Base-by-base conservation (phyloP, 345 rosid species). In the Nephelium lappaceum region DNA sequence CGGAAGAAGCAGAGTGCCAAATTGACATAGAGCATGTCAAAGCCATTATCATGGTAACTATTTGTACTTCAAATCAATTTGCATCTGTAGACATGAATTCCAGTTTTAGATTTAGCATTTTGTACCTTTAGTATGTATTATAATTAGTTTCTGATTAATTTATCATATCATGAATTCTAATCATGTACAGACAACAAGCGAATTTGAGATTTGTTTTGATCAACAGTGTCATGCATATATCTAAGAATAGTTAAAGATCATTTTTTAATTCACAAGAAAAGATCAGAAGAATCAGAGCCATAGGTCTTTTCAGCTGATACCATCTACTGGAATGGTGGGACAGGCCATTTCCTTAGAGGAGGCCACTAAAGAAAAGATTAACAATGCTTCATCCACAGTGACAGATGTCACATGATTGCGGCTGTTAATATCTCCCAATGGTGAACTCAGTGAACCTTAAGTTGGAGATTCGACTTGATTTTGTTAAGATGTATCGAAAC, bases 41-140 rank as follows among this genome's bases (percentile, higher is more conserved):
- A 71, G 80, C 83, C 41, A 62, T 81, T 21, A 70, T 80, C 15
- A 11, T 76, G 77, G 79, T 81, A 76, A 69, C 55, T 1, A 24
- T n/a, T 14, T 24, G 5, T 41, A 41, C 43, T 31, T 31, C 2
- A 31, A 31, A 31, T 31, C 2, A 31, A 31, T 31, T 31, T 31
- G 36, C 36, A 31, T 31, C 1, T 27, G 1, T 27, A 27, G 31
- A 27, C 31, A 27, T 27, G 31, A 27, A 27, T 27, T 27, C 31
- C 31, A 27, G 3, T 31, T 31, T 1, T 31, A 31, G 36, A 31
- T 31, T 31, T 31, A 31, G 36, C 36, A 31, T 31, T 31, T 31
- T 31, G 36, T 31, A 31, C 3, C 36, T 31, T 31, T 31, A 31
- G 1, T 31, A 2, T 31, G 36, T 4, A 31, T 31, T 31, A 2